A percentile compares a stretch with the other conserved stretches of the same genome.
These are phyloP conservation scores for Dendrobium chrysotoxum DNA, from an alignment of 106 monocot genomes.

Conservation along the genomic window DNA sequence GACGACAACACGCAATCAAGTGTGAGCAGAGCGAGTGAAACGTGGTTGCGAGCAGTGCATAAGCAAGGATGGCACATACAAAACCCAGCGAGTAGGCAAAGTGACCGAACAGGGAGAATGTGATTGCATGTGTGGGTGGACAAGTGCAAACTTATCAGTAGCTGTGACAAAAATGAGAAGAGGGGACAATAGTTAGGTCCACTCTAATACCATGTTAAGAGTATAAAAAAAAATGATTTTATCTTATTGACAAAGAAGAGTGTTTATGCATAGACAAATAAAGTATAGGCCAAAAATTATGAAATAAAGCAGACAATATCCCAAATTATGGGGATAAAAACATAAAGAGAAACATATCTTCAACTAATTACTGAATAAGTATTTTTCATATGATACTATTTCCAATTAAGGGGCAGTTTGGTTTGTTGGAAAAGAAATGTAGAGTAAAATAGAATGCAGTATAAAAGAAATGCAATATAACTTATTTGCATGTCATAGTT, in stretches of 20 bases:
- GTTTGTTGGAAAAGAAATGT: too few relatives aligned
- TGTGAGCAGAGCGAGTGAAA: background rate
- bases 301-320: background rate
- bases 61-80: background rate
- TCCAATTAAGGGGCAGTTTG: background rate
- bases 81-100: background rate
- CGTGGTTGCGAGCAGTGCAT: background rate
- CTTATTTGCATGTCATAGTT: too few relatives aligned
- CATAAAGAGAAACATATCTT: too few relatives aligned
- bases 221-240: background rate
- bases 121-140: background rate
- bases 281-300: background rate
- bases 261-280: background rate
- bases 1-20: background rate
- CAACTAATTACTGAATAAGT: too few relatives aligned
- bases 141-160: background rate
- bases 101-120: background rate
- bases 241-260: background rate
- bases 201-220: background rate
- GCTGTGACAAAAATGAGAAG: background rate
- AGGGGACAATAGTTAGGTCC: background rate
- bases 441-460: too few relatives aligned
- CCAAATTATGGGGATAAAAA: background rate
- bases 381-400: background rate
- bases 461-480: too few relatives aligned